A percentile compares a stretch with the other conserved stretches of the same genome.
phyloP scores from a whole-genome alignment of 345 rosid genomes.

The Erodium maritimum region DNA sequence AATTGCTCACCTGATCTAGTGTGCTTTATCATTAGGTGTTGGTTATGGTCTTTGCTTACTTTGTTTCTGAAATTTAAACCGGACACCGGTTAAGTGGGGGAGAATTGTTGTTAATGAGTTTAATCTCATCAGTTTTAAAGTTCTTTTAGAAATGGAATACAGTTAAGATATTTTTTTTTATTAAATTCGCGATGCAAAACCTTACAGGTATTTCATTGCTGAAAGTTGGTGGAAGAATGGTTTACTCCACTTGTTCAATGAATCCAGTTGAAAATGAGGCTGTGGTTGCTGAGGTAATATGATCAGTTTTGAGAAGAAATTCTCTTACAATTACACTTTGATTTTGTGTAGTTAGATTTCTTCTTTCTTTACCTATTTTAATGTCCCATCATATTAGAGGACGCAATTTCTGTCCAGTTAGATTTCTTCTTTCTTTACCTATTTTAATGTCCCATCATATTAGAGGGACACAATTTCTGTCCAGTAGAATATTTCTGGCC shows the following conservation, averaged over 20 bases:
- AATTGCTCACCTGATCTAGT: neutral
- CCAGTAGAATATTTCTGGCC: too few relatives aligned
- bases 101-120: neutral
- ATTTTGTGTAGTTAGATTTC: neutral
- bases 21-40: neutral
- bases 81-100: neutral
- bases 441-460: too few relatives aligned
- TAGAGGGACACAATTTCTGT: too few relatives aligned
- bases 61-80: too few relatives aligned
- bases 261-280: conserved; percentile 97
- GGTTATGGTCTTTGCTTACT: neutral
- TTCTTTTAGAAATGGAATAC: too few relatives aligned
- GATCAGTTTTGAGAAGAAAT: neutral
- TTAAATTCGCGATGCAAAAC: conserved; percentile 1
- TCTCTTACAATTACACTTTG: neutral
- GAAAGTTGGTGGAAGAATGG: conserved; percentile 95
- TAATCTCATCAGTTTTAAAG: neutral
- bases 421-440: neutral
- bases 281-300: conserved; percentile 82
- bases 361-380: neutral
- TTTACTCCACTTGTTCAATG: conserved; percentile 97
- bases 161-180: neutral
- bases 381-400: too few relatives aligned
- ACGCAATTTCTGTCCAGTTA: neutral
- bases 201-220: conserved; percentile 64